phyloP scores from a whole-genome alignment of 176 grass and related monocot genomes.

The Eragrostis curvula region DNA sequence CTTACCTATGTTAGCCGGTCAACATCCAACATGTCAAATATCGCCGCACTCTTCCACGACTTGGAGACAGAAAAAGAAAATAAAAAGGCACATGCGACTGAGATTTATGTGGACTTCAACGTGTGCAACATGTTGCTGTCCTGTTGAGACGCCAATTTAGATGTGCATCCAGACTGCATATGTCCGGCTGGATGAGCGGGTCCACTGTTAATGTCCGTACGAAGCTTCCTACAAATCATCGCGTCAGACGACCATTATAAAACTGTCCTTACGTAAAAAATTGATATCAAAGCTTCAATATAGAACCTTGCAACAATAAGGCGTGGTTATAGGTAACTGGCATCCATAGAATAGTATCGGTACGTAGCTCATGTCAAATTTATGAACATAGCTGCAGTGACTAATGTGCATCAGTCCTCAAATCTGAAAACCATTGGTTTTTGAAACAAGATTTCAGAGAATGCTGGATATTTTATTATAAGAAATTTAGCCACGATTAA shows the following conservation, averaged over 20 bases:
- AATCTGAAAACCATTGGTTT: neutral
- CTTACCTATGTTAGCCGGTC: constrained; percentile 67
- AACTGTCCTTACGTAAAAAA: constrained; percentile 17
- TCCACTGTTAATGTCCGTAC: constrained; percentile 32
- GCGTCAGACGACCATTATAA: constrained; percentile 17
- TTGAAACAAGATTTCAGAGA: neutral
- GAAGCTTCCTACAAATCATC: constrained; percentile 44
- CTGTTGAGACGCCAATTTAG: constrained; percentile 41
- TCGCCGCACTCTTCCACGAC: constrained; percentile 57
- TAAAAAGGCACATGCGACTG: constrained; percentile 29
- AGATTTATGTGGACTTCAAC: constrained; percentile 68
- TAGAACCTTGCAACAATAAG: neutral
- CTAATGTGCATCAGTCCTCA: neutral
- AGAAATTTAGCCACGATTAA: neutral
- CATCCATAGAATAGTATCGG: neutral
- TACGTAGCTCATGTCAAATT: neutral
- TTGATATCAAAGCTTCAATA: constrained; percentile 26
- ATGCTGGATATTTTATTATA: neutral
- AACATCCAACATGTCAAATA: constrained; percentile 68
- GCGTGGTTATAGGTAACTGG: neutral
- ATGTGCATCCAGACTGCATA: constrained; percentile 38
- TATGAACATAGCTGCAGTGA: constrained; percentile 6
- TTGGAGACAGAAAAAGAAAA: constrained; percentile 44
- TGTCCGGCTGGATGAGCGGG: constrained; percentile 12
- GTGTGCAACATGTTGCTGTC: constrained; percentile 64